Conservation (phyloP, 352 stramenopile species). For the Globisporangium abappressorium region DNA sequence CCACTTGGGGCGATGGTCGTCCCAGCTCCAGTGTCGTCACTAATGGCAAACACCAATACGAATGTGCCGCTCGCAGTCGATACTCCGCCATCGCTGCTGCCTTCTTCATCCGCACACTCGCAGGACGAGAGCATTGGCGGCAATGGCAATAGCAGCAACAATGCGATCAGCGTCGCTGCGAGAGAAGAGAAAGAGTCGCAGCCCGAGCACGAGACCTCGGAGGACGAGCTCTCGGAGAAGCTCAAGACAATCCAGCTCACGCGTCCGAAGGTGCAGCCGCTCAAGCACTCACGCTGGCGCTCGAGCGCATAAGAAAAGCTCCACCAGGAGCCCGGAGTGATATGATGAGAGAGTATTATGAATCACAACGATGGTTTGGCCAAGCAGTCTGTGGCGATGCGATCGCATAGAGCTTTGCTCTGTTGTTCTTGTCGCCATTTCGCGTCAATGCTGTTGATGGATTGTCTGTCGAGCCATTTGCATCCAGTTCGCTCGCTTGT, state of each 20-base stretch:
- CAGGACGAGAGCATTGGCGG: background rate
- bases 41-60: background rate
- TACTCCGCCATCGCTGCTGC: background rate
- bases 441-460: slow-evolving; percentile 4
- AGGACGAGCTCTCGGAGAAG: slow-evolving; percentile 63
- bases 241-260: slow-evolving; percentile 66
- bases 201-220: slow-evolving; percentile 28
- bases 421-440: slow-evolving; percentile 19
- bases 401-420: background rate
- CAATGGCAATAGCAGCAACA: background rate
- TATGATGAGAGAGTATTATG: no score
- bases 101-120: background rate
- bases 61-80: background rate
- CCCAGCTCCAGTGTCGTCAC: slow-evolving; percentile 1
- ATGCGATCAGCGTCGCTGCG: background rate
- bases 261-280: slow-evolving; percentile 45
- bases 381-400: background rate
- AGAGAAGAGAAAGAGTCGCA: slow-evolving; percentile 8
- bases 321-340: no score
- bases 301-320: slow-evolving; percentile 11
- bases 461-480: slow-evolving; percentile 9
- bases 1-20: slow-evolving; percentile 9
- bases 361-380: no score
- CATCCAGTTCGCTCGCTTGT: background rate
- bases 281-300: slow-evolving; percentile 40